A percentile compares a stretch with the other conserved stretches of the same genome.
Conservation (phyloP, 164 flowering plant species). For the Taxillus chinensis region DNA sequence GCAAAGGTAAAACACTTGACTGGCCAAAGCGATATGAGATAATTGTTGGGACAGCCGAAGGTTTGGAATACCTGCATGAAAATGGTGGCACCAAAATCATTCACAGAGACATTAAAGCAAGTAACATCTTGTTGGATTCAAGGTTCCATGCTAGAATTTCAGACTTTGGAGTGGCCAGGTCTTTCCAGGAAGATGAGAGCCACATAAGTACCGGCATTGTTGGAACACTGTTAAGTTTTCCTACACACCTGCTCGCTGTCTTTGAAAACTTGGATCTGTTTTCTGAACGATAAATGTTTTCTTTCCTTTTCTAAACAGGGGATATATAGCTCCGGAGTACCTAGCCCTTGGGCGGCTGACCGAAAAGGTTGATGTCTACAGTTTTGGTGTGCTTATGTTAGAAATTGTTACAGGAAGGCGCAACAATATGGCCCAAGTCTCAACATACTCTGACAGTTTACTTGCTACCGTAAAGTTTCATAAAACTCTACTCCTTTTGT, state of each 20-base stretch:
- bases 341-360: conserved; percentile 3
- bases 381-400: conserved; percentile 1
- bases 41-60: neutral
- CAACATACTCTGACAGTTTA: neutral
- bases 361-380: conserved; percentile 6
- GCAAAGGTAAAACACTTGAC: neutral
- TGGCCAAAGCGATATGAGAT: neutral
- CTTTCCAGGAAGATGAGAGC: neutral
- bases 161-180: neutral
- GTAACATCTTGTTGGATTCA: neutral
- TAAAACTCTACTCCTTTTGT: neutral
- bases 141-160: neutral
- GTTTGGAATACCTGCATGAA: neutral
- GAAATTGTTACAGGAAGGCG: conserved; percentile 1
- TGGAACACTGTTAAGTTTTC: neutral
- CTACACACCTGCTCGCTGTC: neutral
- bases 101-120: neutral
- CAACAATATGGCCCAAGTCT: neutral
- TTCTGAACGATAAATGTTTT: neutral
- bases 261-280: neutral
- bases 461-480: neutral
- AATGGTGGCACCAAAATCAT: neutral
- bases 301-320: conserved; percentile 10
- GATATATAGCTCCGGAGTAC: conserved; percentile 12
- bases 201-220: neutral